These are phyloP conservation scores for Lachancea kluyveri DNA, from an alignment of 805 yeast genomes.

Conservation along the genomic window DNA sequence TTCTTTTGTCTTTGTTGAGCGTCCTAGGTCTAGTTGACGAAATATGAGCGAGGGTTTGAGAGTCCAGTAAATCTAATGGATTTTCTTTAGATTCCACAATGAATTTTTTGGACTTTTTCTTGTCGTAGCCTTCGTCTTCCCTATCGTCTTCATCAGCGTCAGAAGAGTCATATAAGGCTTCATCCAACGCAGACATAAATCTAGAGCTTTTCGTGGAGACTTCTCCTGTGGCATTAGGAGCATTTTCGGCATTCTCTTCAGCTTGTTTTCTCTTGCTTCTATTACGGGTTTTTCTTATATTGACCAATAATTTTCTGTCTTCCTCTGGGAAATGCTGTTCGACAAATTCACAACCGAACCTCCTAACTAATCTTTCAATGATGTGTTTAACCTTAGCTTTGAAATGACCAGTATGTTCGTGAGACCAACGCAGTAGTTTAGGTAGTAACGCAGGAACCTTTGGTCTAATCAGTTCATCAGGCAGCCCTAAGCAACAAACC, in stretches of 20 bases:
- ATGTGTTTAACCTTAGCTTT: slow-evolving; percentile 89
- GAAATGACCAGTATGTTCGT: slow-evolving; percentile 93
- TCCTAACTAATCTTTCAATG: slow-evolving; percentile 82
- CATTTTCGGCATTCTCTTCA: slow-evolving; percentile 20
- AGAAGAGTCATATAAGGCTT: slow-evolving; percentile 76
- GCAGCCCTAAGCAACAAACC: slow-evolving; percentile 77
- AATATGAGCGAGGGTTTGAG: slow-evolving; percentile 77
- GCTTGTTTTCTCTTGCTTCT: slow-evolving; percentile 70
- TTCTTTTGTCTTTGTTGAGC: slow-evolving; percentile 36
- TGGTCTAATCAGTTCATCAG: slow-evolving; percentile 65
- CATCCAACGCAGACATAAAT: slow-evolving; percentile 85
- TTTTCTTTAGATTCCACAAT: slow-evolving; percentile 69
- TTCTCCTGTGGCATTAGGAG: slow-evolving; percentile 12
- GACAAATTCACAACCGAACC: slow-evolving; percentile 83
- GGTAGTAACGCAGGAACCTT: slow-evolving; percentile 60
- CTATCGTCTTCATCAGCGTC: slow-evolving; percentile 51
- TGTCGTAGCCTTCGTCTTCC: slow-evolving; percentile 28
- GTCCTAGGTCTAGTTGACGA: slow-evolving; percentile 81
- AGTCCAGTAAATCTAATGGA: slow-evolving; percentile 87
- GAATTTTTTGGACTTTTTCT: slow-evolving; percentile 44
- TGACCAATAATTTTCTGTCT: slow-evolving; percentile 74
- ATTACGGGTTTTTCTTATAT: slow-evolving; percentile 79
- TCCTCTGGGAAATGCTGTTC: slow-evolving; percentile 85
- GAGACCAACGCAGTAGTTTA: slow-evolving; percentile 85
- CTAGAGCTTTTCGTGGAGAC: slow-evolving; percentile 36